Conservation (phyloP, 805 yeast genomes). For the Wickerhamomyces chambardii region DNA sequence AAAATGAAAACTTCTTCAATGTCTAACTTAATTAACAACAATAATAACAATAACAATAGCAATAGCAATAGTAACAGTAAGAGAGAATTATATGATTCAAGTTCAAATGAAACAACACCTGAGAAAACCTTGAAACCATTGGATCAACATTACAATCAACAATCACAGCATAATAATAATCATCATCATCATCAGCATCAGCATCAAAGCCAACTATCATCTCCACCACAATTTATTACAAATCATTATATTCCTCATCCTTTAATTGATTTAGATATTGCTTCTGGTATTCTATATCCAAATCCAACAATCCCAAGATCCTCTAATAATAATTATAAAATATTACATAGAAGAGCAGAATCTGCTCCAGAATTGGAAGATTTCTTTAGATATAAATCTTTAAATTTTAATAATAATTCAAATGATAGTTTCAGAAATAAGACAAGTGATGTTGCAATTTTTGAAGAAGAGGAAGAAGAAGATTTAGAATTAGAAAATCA, state of each 20-base stretch:
- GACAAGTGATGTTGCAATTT: slow-evolving; percentile 18
- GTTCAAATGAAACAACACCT: not conserved
- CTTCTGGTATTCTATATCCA: slow-evolving; percentile 28
- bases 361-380: slow-evolving; percentile 45
- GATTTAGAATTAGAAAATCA: slow-evolving; percentile 9
- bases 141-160: too few relatives aligned
- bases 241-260: slow-evolving; percentile 37
- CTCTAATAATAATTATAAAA: slow-evolving; percentile 11
- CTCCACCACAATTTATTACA: slow-evolving; percentile 17
- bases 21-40: slow-evolving; percentile 19
- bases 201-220: slow-evolving; percentile 4
- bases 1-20: too few relatives aligned
- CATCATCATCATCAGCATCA: not conserved
- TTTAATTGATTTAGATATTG: slow-evolving; percentile 46
- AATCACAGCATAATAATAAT: slow-evolving; percentile 16
- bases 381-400: slow-evolving; percentile 14
- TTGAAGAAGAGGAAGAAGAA: slow-evolving; percentile 23
- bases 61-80: slow-evolving; percentile 8
- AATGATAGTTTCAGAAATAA: not conserved
- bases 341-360: slow-evolving; percentile 41
- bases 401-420: not conserved
- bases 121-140: too few relatives aligned
- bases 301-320: slow-evolving; percentile 13
- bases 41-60: slow-evolving; percentile 4
- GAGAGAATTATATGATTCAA: slow-evolving; percentile 17